Conservation (phyloP, 2,329 filamentous ascomycete genomes). For the Colletotrichum caudatum region DNA sequence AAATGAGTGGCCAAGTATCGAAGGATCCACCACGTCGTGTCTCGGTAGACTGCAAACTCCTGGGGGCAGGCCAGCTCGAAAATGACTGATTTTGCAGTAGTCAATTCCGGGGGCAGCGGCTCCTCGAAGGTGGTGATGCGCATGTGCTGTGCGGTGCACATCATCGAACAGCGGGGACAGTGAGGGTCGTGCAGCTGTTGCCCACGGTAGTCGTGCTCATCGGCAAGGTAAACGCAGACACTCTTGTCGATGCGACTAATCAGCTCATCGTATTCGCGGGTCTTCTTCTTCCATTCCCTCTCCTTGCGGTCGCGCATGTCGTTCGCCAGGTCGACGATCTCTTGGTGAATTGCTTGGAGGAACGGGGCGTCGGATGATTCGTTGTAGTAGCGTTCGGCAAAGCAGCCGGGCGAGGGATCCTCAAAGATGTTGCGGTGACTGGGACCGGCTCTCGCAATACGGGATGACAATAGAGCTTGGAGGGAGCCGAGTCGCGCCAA, state of each 20-base stretch:
- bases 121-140: conserved; percentile 55
- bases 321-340: conserved; percentile 46
- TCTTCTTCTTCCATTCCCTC: conserved; percentile 50
- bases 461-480: conserved; percentile 54
- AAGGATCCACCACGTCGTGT: conserved; percentile 56
- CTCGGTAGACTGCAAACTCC: conserved; percentile 54
- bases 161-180: conserved; percentile 54
- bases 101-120: conserved; percentile 51
- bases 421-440: conserved; percentile 60
- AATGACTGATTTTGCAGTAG: conserved; percentile 51
- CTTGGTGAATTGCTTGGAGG: conserved; percentile 41
- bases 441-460: conserved; percentile 45
- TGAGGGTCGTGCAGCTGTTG: conserved; percentile 44
- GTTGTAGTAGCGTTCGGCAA: conserved; percentile 47
- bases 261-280: conserved; percentile 48
- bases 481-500: conserved; percentile 61
- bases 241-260: conserved; percentile 48
- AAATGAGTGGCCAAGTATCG: conserved; percentile 46
- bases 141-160: conserved; percentile 47
- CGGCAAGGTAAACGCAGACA: conserved; percentile 49
- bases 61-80: conserved; percentile 57
- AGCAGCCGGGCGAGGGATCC: conserved; percentile 49
- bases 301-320: conserved; percentile 45
- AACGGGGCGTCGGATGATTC: conserved; percentile 41
- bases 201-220: conserved; percentile 41